Percentiles rank a stretch among this genome's conserved stretches.
phyloP scores from a whole-genome alignment of 2,329 filamentous ascomycete genomes.

The Nothophaeocryptopus gaeumannii region DNA sequence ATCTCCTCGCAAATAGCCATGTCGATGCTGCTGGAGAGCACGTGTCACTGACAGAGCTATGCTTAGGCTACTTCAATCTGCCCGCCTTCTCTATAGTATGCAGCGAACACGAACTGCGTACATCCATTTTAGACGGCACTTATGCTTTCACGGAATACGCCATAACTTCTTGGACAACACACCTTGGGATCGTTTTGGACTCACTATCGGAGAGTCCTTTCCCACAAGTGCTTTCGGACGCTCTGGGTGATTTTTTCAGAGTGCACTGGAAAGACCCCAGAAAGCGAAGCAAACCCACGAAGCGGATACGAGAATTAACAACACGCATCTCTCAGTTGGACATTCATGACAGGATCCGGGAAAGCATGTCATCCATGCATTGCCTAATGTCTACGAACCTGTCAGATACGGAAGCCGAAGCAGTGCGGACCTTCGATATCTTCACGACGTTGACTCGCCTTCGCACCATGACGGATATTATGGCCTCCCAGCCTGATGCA shows the following conservation, averaged over 20 bases:
- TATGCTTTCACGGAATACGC: constrained; percentile 15
- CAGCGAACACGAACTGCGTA: not conserved
- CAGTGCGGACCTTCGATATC: not conserved
- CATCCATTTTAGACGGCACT: not conserved
- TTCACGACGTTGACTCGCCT: not conserved
- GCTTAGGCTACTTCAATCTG: not conserved
- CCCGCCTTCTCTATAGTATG: not conserved
- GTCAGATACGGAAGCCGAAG: too few relatives aligned
- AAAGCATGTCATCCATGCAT: too few relatives aligned
- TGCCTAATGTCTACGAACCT: too few relatives aligned
- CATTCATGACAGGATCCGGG: too few relatives aligned
- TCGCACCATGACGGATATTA: not conserved
- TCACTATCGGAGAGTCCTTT: not conserved
- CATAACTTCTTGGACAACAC: constrained; percentile 5
- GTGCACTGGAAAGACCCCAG: constrained; percentile 1
- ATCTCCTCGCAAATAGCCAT: not conserved
- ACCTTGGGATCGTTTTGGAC: not conserved
- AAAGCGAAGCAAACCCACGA: not conserved
- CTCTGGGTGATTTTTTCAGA: not conserved
- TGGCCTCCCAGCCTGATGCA: not conserved
- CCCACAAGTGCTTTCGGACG: not conserved
- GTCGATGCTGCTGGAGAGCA: not conserved
- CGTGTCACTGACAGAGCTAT: not conserved
- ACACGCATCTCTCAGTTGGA: too few relatives aligned
- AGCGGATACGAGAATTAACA: not conserved